phyloP scores from a whole-genome alignment of 2,329 filamentous ascomycete species.

The Ceratocystis harringtonii region DNA sequence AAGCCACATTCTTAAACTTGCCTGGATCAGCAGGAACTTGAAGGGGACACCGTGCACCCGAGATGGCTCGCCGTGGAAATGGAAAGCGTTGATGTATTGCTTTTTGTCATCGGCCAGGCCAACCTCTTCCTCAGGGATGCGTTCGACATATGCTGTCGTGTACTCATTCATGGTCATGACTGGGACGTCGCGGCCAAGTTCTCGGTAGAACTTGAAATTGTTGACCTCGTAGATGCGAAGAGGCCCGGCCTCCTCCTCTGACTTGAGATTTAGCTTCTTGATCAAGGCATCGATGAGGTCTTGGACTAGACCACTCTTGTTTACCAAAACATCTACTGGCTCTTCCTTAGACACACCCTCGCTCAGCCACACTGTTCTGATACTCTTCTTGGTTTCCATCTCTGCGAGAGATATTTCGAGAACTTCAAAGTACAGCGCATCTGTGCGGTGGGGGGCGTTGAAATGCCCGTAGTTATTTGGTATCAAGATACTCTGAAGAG shows the following conservation, averaged over 20 bases:
- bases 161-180: constrained; percentile 82
- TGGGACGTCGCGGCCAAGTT: constrained; percentile 52
- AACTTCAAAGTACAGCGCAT: constrained; percentile 82
- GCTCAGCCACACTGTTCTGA: constrained; percentile 71
- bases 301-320: constrained; percentile 66
- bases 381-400: constrained; percentile 76
- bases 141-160: constrained; percentile 64
- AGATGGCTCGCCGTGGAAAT: constrained; percentile 79
- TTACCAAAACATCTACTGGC: constrained; percentile 64
- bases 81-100: constrained; percentile 64
- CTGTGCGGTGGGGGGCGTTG: constrained; percentile 53
- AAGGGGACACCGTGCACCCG: constrained; percentile 83
- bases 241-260: constrained; percentile 52
- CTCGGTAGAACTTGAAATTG: constrained; percentile 68
- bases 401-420: constrained; percentile 89
- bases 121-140: constrained; percentile 57
- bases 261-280: constrained; percentile 65
- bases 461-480: constrained; percentile 55
- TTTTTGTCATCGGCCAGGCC: constrained; percentile 33
- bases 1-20: constrained; percentile 28
- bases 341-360: constrained; percentile 93
- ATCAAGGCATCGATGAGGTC: constrained; percentile 64
- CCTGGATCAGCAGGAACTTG: constrained; percentile 70
- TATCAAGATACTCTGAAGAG: constrained; percentile 63
- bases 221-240: constrained; percentile 75